phyloP scores from a whole-genome alignment of 2,329 filamentous ascomycete genomes.

The Trichoderma koningiopsis region DNA sequence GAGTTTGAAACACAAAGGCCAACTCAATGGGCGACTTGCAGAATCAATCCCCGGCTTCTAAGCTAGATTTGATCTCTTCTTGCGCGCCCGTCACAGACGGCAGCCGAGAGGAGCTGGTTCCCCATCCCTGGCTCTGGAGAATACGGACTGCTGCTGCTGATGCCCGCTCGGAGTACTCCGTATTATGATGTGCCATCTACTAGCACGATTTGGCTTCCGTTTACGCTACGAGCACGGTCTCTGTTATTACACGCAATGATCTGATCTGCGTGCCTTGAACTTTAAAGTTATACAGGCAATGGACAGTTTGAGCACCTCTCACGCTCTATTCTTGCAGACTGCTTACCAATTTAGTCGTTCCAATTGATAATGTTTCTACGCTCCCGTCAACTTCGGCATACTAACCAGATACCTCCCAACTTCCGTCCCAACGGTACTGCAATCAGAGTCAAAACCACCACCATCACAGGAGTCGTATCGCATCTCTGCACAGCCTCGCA shows the following conservation, averaged over 20 bases:
- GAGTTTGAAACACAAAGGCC: not conserved
- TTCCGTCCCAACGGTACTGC: not conserved
- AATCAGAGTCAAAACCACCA: not conserved
- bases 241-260: not conserved
- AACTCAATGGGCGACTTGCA: not conserved
- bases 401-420: not conserved
- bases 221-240: not conserved
- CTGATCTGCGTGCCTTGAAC: not conserved
- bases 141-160: not conserved
- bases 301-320: not conserved
- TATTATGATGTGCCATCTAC: not conserved
- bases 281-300: not conserved
- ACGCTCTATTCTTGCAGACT: not conserved
- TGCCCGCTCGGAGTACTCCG: not conserved
- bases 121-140: not conserved
- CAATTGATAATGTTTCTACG: not conserved
- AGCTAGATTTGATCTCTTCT: not conserved
- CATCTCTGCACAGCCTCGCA: not conserved
- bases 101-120: not conserved
- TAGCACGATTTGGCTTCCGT: not conserved
- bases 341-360: not conserved
- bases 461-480: not conserved
- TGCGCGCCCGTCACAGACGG: not conserved
- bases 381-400: not conserved
- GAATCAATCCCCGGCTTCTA: not conserved